Conservation (phyloP, 2,329 filamentous ascomycete species). For the Berkeleyomyces rouxiae region DNA sequence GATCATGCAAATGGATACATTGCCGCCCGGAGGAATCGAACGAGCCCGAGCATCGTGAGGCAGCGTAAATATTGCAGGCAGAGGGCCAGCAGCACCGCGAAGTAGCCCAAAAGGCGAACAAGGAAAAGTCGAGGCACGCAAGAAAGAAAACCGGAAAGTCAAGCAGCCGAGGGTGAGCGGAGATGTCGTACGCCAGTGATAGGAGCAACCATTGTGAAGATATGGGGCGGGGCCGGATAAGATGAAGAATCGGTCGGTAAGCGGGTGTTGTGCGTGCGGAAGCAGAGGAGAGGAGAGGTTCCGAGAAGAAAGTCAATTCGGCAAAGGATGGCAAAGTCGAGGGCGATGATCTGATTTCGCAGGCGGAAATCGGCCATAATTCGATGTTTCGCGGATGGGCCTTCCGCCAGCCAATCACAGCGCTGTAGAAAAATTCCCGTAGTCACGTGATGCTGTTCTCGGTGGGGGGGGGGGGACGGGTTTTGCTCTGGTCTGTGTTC, state of each 20-base stretch:
- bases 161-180: slow-evolving; percentile 14
- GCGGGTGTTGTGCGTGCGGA: background rate
- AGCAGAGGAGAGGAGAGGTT: too few species aligned
- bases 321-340: slow-evolving; percentile 2
- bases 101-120: background rate
- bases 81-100: background rate
- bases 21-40: background rate
- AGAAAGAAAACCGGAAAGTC: slow-evolving; percentile 19
- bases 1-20: background rate
- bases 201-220: slow-evolving; percentile 20
- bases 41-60: background rate
- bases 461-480: slow-evolving; percentile 1
- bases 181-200: slow-evolving; percentile 40
- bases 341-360: slow-evolving; percentile 8
- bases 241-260: background rate
- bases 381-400: background rate
- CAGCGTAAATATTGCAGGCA: background rate
- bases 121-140: background rate
- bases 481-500: background rate
- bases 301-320: background rate
- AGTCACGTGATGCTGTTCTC: background rate
- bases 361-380: background rate
- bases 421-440: background rate
- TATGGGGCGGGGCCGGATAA: background rate
- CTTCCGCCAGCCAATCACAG: slow-evolving; percentile 7